Evolutionary conservation across 108 stramenopile genomes (phyloP), one percentile per base, ranked within the genome.

Genomic region (Nitzschia putrida): DNA sequence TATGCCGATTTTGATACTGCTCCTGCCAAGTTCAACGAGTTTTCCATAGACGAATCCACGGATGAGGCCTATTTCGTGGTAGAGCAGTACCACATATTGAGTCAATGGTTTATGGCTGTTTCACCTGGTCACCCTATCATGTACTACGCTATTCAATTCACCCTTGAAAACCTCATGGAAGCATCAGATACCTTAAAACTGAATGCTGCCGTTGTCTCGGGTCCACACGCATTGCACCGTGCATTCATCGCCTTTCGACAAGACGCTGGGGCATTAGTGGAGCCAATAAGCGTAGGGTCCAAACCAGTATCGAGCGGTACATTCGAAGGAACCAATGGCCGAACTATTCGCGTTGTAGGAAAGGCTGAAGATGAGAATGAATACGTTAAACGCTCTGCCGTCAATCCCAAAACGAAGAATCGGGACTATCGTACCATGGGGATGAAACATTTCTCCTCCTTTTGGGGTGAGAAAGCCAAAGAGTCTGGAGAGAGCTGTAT

Each of bases 71-170:
- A 66, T 56, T 85, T 85, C 70, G 74, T 81, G 23, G 60, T 88
- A 21, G 87, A 88, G 60, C 60, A 63, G 57, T 63, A 77, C n/a
- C 80, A 80, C 0, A 68, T 88, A 41, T 66, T 85, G 16, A 65
- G 72, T 11, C 88, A 88, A 58, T 88, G 78, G 57, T 85, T 82
- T 42, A 80, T 88, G 61, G 85, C 88, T 10, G 66, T 82, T 12
- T 71, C 78, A 52, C 88, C 88, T 7, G 29, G 63, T 10, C 88
- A 88, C 71, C 82, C 85, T 1, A 29, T 84, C 49, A 80, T 87
- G 83, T 80, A 64, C 42, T 78, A 84, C 29, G 78, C 83, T 25
- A 69, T 82, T 59, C 72, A 77, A 53, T 45, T 40, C 38, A 75
- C 73, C 0, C 51, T 84, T 13, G 22, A 59, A n/a, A 70, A 66